Evolutionary conservation across 371 early-diverging fungal genomes (phyloP), one percentile per base, ranked within the genome.

Genomic region (Saksenaea oblongispora): DNA sequence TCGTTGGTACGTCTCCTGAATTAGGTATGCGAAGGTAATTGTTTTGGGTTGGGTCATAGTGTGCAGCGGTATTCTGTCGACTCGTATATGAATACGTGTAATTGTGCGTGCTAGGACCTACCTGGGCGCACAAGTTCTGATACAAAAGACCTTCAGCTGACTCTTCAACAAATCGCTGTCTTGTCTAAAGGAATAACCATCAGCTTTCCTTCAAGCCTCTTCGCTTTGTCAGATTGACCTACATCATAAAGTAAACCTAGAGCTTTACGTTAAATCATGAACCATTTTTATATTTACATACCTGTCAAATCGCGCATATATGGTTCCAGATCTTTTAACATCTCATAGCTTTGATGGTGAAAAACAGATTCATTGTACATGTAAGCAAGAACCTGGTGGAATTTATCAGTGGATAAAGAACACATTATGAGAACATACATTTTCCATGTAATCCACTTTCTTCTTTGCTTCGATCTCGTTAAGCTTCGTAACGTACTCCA

Each of bases 351-450:
- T 72, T 92, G 92, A 65, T 92, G 92, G 71, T 87, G 88, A 66
- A 88, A 90, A 22, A 89, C 86, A 54, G 84, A 89, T 42, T 91
- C 86, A 4, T 89, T 85, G 63, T 89, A 91, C 80, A 91, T 87
- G 37, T 84, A 83, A 13, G 89, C 87, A 51, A 91, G 79, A 8
- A 89, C 75, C 85, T 86, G 24, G 44, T 5, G 56, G 17, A 28
- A 26, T 14, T 42, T 10, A 27, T 47, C 36, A 59, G 36, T 11
- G 24, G 24, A 56, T 28, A 53, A n/a, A 31, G 35, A 39, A 36
- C 17, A 0, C 5, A 31, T 4, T 34, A 8, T 58, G n/a, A n/a
- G 11, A n/a, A 18, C 76, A 63, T 82, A 92, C 91, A 71, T 86
- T 86, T 71, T 91, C 93, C 66, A 88, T 83, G 39, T 91, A 84